A percentile compares a stretch with the other conserved stretches of the same genome.
phyloP scores from a whole-genome alignment of 352 stramenopile species.

The Globisporangium nunn region DNA sequence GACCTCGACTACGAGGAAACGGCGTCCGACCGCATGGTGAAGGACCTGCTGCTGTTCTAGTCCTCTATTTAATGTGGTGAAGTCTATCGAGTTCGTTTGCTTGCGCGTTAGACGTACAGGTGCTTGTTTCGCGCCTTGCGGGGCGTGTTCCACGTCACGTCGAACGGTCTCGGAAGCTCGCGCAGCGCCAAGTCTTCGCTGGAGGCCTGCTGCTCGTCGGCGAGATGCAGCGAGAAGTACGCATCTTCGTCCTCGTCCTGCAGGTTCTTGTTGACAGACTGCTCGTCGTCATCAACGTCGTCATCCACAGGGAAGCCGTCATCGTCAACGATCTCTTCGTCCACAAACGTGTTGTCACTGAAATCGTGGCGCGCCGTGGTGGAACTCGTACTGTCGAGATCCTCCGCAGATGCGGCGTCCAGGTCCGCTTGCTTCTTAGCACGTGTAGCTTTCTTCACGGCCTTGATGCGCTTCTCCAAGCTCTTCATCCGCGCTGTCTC shows the following conservation, averaged over 20 bases:
- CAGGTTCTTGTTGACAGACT: constrained; percentile 9
- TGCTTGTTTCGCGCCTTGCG: constrained; percentile 66
- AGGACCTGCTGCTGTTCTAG: constrained; percentile 80
- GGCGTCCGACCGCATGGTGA: constrained; percentile 79
- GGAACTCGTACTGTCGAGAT: constrained; percentile 11
- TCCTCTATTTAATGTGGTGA: constrained; percentile 15
- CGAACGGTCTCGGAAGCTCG: constrained; percentile 51
- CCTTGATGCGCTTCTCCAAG: constrained; percentile 27
- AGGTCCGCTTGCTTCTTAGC: constrained; percentile 16
- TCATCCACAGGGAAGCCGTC: constrained; percentile 15
- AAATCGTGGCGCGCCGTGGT: constrained; percentile 10
- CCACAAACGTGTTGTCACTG: constrained; percentile 19
- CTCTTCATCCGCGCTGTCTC: constrained; percentile 31
- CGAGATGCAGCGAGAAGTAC: constrained; percentile 49
- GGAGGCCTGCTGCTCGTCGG: constrained; percentile 26
- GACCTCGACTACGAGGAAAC: constrained; percentile 45
- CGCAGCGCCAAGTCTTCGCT: constrained; percentile 28
- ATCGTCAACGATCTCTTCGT: constrained; percentile 24
- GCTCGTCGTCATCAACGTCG: constrained; percentile 12
- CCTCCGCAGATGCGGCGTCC: constrained; percentile 7
- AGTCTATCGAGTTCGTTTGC: neutral
- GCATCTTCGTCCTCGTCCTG: constrained; percentile 29
- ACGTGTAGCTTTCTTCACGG: constrained; percentile 14
- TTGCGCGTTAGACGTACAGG: constrained; percentile 56
- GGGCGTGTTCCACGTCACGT: constrained; percentile 64